These are phyloP conservation scores for Sugiyamaella novakii DNA, from an alignment of 1,139 yeast genomes.

Conservation along the genomic window DNA sequence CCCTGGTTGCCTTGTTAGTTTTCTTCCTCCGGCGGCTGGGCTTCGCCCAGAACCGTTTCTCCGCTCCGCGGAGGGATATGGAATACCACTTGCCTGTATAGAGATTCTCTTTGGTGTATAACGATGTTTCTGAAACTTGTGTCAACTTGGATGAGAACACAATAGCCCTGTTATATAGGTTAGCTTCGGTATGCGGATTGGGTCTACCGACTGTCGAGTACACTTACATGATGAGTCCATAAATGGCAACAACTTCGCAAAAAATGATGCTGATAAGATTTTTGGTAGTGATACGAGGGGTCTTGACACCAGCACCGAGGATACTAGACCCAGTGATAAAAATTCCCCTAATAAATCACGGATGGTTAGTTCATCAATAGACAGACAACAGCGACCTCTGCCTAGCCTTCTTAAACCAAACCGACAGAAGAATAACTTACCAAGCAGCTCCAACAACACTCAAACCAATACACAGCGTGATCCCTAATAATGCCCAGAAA, in stretches of 20 bases:
- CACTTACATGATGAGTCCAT: constrained; percentile 80
- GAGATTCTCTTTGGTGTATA: constrained; percentile 79
- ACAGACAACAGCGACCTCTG: neutral
- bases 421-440: too few relatives aligned
- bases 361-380: constrained; percentile 6
- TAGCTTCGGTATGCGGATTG: neutral
- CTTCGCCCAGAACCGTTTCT: neutral
- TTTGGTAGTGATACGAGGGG: constrained; percentile 96
- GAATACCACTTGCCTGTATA: constrained; percentile 64
- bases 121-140: constrained; percentile 60
- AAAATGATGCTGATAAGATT: constrained; percentile 94
- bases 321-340: constrained; percentile 94
- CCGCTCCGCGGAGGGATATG: neutral
- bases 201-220: neutral
- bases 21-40: neutral
- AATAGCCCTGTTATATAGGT: constrained; percentile 55
- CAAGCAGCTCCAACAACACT: constrained; percentile 98
- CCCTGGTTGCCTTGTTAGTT: constrained; percentile 33
- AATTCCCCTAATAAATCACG: too few relatives aligned
- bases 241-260: constrained; percentile 99
- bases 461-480: constrained; percentile 89
- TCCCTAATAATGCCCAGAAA: constrained; percentile 95
- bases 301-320: constrained; percentile 96
- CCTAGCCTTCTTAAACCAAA: too few relatives aligned
- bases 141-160: constrained; percentile 90